These are phyloP conservation scores for Kalanchoe fedtschenkoi DNA, from an alignment of 164 flowering plant species.

Conservation along the genomic window DNA sequence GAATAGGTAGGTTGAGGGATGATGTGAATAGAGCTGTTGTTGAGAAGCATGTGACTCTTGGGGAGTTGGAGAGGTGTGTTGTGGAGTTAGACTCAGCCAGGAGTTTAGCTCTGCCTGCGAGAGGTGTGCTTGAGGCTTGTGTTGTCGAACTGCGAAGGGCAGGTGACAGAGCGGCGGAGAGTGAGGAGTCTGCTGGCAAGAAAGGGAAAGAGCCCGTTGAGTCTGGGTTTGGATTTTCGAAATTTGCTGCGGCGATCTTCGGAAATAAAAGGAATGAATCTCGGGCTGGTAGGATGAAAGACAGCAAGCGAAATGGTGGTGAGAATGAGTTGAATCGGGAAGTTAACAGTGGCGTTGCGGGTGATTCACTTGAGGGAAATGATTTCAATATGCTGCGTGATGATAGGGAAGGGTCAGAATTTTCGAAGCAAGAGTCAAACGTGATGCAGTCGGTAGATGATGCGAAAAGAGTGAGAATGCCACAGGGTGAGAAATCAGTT, in stretches of 20 bases:
- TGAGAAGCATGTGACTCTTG: constrained; percentile 20
- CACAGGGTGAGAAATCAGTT: constrained; percentile 11
- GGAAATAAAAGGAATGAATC: constrained; percentile 20
- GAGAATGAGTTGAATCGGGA: constrained; percentile 16
- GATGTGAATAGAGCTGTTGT: constrained; percentile 16
- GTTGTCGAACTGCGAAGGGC: not conserved
- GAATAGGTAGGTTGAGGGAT: constrained; percentile 21
- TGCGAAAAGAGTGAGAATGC: constrained; percentile 12
- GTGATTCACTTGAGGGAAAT: constrained; percentile 13
- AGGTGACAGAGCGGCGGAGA: not conserved
- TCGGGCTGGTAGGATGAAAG: constrained; percentile 15
- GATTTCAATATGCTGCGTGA: constrained; percentile 10
- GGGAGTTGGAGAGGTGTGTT: constrained; percentile 1
- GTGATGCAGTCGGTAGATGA: not conserved
- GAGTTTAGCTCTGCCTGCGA: not conserved
- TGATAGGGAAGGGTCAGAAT: constrained; percentile 3
- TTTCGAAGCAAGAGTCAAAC: not conserved
- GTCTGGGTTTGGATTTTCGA: constrained; percentile 25
- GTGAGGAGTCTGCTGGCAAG: constrained; percentile 24
- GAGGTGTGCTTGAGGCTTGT: not conserved
- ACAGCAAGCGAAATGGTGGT: constrained; percentile 13
- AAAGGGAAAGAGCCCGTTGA: constrained; percentile 33
- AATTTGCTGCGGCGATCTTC: constrained; percentile 36
- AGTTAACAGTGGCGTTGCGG: constrained; percentile 9
- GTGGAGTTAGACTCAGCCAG: not conserved